Evolutionary conservation across 179 eudicot species (phyloP).

Genomic region (Drosera spatulata): DNA sequence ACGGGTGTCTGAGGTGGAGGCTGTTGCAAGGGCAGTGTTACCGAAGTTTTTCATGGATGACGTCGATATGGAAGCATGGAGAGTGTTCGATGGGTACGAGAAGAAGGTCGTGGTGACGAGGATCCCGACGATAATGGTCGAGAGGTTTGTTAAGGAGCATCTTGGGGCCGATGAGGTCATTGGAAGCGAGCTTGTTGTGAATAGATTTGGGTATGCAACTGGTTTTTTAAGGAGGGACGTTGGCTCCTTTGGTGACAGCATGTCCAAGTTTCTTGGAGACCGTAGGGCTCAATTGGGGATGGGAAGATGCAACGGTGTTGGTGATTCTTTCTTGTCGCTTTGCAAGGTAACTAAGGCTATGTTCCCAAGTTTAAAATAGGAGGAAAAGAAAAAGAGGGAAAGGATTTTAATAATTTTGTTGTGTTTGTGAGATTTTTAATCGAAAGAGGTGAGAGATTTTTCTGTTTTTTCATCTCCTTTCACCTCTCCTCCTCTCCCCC

Average conservation of each 20-base stretch:
- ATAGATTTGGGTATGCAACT: slow-evolving; percentile 52
- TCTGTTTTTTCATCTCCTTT: too few species aligned
- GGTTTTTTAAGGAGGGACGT: slow-evolving; percentile 41
- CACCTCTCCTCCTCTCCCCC: too few species aligned
- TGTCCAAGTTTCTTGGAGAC: slow-evolving; percentile 34
- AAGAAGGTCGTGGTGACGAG: slow-evolving; percentile 72
- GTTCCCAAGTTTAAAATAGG: background rate
- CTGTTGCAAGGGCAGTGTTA: slow-evolving; percentile 85
- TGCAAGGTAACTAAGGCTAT: slow-evolving; percentile 47
- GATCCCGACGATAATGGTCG: slow-evolving; percentile 76
- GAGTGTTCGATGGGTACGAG: slow-evolving; percentile 40
- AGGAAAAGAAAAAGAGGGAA: too few species aligned
- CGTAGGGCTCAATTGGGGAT: slow-evolving; percentile 55
- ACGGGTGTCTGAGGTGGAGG: slow-evolving; percentile 56
- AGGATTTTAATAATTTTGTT: too few species aligned
- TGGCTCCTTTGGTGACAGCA: slow-evolving; percentile 25
- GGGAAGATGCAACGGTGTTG: slow-evolving; percentile 18
- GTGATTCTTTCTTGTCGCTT: slow-evolving; percentile 29
- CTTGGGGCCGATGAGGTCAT: slow-evolving; percentile 65
- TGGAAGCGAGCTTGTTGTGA: slow-evolving; percentile 62
- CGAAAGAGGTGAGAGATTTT: too few species aligned
- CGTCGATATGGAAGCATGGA: slow-evolving; percentile 69
- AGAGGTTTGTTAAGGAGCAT: slow-evolving; percentile 83
- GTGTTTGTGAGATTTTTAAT: too few species aligned
- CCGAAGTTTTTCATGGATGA: slow-evolving; percentile 89